Evolutionary conservation across 768 basidiomycete genomes (phyloP), one percentile per base, ranked within the genome.

Genomic region (Trametes cingulata): DNA sequence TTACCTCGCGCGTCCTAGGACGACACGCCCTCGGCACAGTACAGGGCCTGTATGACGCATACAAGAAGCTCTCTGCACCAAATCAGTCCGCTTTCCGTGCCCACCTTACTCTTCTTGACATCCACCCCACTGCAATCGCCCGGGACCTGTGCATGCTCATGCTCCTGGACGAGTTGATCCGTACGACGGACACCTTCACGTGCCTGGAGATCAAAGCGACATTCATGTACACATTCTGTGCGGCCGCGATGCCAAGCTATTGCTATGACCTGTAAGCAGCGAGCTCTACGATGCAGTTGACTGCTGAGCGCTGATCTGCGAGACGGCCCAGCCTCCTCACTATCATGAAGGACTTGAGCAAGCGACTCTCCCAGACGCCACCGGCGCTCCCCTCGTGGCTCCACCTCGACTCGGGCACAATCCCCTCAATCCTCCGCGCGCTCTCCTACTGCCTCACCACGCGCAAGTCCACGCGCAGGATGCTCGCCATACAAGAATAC

Each of bases 101-200:
- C 2, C 62, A 68, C 20, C 40, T 68, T 22, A 68, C 67, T 1
- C 56, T 64, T 14, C 64, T 65, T 1, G 65, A 68, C 40, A 60
- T 61, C n/a, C 54, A 68, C 52, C 62, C 65, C 19, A 52, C 51
- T 1, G 47, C 55, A 2, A 48, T 66, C 24, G 56, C 67, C 6
- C 58, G 67, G 6, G 61, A 68, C 40, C 41, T 68, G 6, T 55
- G 51, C 46, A 53, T 68, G 46, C 37, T 65, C 19, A 35, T 62
- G 51, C 39, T 68, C 24, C 36, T 68, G 14, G 20, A 62, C 37
- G 36, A 60, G 27, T 48, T 64, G 20, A 42, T n/a, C 19, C 19
- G 14, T 12, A 50, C 58, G 15, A 49, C 50, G 2, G 40, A 54
- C 24, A 29, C 60, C 52, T 5, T 15, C 29, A 2, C 58, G 64